These are phyloP conservation scores for Colletotrichum truncatum DNA, from an alignment of 2,329 filamentous ascomycete genomes.

Conservation along the genomic window DNA sequence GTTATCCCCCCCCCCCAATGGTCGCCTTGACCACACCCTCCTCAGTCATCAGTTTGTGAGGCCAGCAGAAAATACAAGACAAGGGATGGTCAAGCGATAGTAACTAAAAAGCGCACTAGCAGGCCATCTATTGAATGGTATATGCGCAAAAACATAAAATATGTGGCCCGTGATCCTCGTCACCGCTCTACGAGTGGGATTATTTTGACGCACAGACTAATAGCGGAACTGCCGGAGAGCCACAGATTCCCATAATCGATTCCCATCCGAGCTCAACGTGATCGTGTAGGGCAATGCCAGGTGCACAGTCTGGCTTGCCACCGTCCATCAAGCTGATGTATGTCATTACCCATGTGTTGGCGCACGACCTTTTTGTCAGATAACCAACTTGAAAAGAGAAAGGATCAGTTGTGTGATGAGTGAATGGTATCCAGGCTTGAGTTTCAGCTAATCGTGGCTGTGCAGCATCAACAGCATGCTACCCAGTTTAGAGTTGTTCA, in stretches of 20 bases:
- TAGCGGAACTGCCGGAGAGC: conserved; percentile 19
- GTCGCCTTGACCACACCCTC: too few relatives aligned
- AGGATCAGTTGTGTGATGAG: neutral
- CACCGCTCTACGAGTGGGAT: neutral
- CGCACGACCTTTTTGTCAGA: neutral
- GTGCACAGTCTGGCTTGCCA: neutral
- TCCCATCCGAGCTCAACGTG: neutral
- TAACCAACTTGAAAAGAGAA: neutral
- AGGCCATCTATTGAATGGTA: neutral
- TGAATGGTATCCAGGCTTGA: neutral
- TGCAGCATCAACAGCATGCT: neutral
- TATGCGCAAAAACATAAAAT: neutral
- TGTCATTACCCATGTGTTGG: neutral
- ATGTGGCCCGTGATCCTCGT: conserved; percentile 14
- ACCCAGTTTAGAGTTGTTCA: conserved; percentile 4
- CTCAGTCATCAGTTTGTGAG: too few relatives aligned
- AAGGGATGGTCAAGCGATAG: neutral
- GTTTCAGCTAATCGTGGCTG: conserved; percentile 23
- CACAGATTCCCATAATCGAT: neutral
- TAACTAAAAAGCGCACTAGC: neutral
- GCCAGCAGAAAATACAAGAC: neutral
- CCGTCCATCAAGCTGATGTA: neutral
- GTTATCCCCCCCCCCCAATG: too few relatives aligned
- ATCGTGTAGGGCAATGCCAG: neutral
- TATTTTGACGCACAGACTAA: conserved; percentile 15